Evolutionary conservation across 768 basidiomycete genomes (phyloP).

Genomic region (Coprinopsis cinerea): DNA sequence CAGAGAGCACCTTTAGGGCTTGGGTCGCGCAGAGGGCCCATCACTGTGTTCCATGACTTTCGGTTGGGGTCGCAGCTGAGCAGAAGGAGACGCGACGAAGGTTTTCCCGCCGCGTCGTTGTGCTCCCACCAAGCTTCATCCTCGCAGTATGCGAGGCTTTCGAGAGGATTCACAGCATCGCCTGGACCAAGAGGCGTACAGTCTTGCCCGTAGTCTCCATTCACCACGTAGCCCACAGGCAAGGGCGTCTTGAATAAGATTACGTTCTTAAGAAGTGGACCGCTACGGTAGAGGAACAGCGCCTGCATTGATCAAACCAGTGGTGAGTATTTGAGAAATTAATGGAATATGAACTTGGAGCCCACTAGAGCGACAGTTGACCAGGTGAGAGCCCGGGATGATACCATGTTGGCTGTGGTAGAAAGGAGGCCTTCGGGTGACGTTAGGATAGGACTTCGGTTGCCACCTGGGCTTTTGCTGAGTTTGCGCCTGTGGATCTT

Average conservation of each 20-base stretch:
- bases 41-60: constrained; percentile 69
- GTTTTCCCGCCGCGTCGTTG: constrained; percentile 27
- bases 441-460: no score
- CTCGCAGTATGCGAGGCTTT: constrained; percentile 51
- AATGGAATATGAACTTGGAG: not conserved
- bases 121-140: constrained; percentile 61
- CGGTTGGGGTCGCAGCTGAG: constrained; percentile 51
- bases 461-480: no score
- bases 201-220: constrained; percentile 41
- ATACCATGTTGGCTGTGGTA: no score
- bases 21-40: constrained; percentile 64
- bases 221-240: constrained; percentile 44
- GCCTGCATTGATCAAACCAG: no score
- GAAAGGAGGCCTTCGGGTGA: no score
- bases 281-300: constrained; percentile 39
- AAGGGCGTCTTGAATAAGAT: constrained; percentile 38
- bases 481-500: no score
- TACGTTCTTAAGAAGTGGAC: constrained; percentile 32
- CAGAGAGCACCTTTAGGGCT: constrained; percentile 56
- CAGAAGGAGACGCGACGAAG: constrained; percentile 40
- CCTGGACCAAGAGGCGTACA: constrained; percentile 33
- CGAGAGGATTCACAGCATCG: constrained; percentile 22
- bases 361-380: not conserved
- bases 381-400: no score
- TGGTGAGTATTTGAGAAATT: not conserved